Base-by-base conservation (phyloP, 1,284 basidiomycete genomes). In the Boletellus deceptivus region DNA sequence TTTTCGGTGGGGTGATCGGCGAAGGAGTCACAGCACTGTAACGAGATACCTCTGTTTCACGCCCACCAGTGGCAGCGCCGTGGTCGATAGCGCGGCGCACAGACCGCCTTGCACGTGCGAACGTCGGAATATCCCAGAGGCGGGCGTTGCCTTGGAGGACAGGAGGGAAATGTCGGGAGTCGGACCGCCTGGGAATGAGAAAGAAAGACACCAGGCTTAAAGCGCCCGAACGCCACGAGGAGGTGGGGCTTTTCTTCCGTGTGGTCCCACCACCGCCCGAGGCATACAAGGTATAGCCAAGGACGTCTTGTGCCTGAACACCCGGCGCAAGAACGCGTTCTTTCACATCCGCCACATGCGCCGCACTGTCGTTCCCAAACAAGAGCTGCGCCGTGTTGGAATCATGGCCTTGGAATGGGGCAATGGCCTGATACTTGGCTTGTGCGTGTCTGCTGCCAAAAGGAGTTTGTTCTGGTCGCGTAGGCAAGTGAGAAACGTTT, bases 321-420 rank as follows among this genome's bases (percentile, higher is more conserved):
- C 54, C 57, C 38, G 48, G 27, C 16, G 49, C 42, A 36, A 42
- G 18, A 24, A 46, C 48, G 49, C 48, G 34, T 33, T 48, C 44
- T 34, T 35, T 52, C 38, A 50, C 39, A n/a, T 49, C 34, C 16
- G 54, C 22, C 11, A 58, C 50, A 53, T 70, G 65, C 52, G 63
- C 61, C 44, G 59, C 57, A 10, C 59, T 61, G 51, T 66, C 65
- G 56, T 60, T 71, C 51, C 71, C 72, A 55, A 72, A 77, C 25
- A 72, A 71, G 44, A 77, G 56, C 64, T 76, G 75, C 67, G 61
- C 76, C 76, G 79, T 24, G 69, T 60, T 53, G 72, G 68, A 25
- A 77, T 58, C 14, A 76, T 64, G 20, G 67, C 63, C 35, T 70
- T 64, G 0, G 75, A 25, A 33, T 4, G 76, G 43, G 70, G 4